Evolutionary conservation across 2,329 filamentous ascomycete genomes (phyloP), one percentile per base, ranked within the genome.

Genomic region (Cordyceps sp.): DNA sequence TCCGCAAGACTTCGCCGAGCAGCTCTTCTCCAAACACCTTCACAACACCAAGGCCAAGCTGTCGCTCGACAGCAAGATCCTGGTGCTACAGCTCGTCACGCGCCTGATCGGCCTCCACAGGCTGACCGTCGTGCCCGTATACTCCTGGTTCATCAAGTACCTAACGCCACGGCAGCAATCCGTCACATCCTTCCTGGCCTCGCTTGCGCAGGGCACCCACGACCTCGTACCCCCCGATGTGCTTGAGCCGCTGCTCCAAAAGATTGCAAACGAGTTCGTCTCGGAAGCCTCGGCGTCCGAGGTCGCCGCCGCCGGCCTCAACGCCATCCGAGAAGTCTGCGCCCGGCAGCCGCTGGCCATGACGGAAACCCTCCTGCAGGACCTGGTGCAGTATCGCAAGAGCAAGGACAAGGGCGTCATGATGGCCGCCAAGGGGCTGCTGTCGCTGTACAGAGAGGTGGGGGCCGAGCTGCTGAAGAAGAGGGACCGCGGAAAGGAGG

Each of bases 331-430:
- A 31, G 90, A 98, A 49, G 82, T 98, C 18, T 94, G 88, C 53
- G 78, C 77, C 3, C 71, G 90, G 40, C 90, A 98, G 48, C 88
- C 90, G 2, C 62, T 96, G n/a, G 86, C 86, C 6, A 96, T 98
- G 81, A 85, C 75, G 32, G 86, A 96, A 41, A 93, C 86, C 0
- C 59, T 98, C n/a, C 60, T 98, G 20, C 88, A 98, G 53, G 90
- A 98, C 62, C 59, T 98, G 32, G 85, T 96, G 9, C 80, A 90
- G 62, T 96, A 98, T 58, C 73, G 83, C 37, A 93, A 92, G 63
- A 93, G 83, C 50, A 98, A 98, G 52, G 90, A 98, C 50, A 98
- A 96, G 62, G 86, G 88, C 37, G 82, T 90, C n/a, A 86, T 93
- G 71, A 96, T 98, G 90, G 90, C 90, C 7, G 85, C 88, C 12